Base-by-base conservation (phyloP, 345 rosid species). In the Eucalyptus grandis region DNA sequence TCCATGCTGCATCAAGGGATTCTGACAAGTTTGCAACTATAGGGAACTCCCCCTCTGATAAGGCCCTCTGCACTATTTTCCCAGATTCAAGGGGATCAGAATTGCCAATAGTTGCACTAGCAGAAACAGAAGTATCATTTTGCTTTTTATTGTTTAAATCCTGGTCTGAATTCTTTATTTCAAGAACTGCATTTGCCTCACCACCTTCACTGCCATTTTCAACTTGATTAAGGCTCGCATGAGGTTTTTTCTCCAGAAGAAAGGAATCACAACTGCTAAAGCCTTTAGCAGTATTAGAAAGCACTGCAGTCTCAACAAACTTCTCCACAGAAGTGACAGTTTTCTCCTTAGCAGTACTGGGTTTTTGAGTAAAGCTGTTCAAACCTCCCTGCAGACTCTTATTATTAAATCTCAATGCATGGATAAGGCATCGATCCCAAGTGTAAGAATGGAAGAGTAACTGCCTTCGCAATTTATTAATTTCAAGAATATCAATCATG, bases 1-100 rank as follows among this genome's bases (percentile, higher is more conserved):
- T 95, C 97, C 97, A 94, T 86, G 96, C 96, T 46, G 96, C 96
- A 89, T 96, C 98, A 92, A 96, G 96, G 89, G 98, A 95, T 91
- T 96, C 95, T 44, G 98, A 94, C 89, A 96, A 92, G 92, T 92
- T 92, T 65, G 88, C 89, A 89, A 88, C 30, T 53, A 65, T 83
- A 51, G 93, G 95, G 89, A 93, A 91, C 89, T 93, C 95, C 65
- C 95, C 97, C 88, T 94, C 96, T 24, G 96, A 94, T 67, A 53
- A 92, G 44, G 87, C 93, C 60, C 92, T 89, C 86, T 90, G 93
- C 37, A 92, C 94, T 89, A 88, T 89, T 87, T 91, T 95, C 47
- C 92, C 94, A 91, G 93, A 90, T 89, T 94, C 95, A 62, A 89
- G 87, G 88, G 90, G 58, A 60, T 91, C 92, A 56, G 91, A 87